phyloP scores from a whole-genome alignment of 148 eudicot genomes.

The Rhododendron molle region DNA sequence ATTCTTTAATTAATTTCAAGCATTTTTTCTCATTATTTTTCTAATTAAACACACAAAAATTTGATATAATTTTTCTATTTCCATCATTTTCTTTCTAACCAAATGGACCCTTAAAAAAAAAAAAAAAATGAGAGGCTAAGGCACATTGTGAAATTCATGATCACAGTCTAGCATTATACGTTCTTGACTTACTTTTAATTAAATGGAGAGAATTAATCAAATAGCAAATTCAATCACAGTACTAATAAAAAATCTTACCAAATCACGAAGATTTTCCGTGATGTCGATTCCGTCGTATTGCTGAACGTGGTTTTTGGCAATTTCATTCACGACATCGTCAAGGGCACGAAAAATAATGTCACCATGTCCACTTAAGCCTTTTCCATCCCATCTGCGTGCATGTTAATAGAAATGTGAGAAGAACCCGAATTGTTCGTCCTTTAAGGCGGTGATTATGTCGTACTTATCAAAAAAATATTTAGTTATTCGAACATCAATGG shows the following conservation, averaged over 20 bases:
- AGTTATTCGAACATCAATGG: too few species aligned
- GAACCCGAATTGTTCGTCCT: background rate
- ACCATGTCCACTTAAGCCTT: constrained; percentile 27
- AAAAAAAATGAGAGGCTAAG: too few species aligned
- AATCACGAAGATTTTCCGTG: constrained; percentile 10
- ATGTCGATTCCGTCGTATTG: constrained; percentile 24
- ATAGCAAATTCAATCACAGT: background rate
- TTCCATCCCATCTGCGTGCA: constrained; percentile 41
- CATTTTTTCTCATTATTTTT: too few species aligned
- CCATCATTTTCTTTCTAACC: too few species aligned
- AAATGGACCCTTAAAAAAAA: too few species aligned
- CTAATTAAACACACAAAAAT: too few species aligned
- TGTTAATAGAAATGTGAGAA: background rate
- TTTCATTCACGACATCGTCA: constrained; percentile 27
- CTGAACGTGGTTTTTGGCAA: constrained; percentile 11
- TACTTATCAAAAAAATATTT: too few species aligned
- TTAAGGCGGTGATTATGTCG: background rate
- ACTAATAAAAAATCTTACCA: constrained; percentile 6
- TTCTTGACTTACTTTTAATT: background rate
- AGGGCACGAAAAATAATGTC: constrained; percentile 34
- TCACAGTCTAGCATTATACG: background rate
- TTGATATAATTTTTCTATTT: too few species aligned
- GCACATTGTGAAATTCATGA: background rate
- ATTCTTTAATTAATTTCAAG: too few species aligned
- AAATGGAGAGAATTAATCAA: background rate